These are phyloP conservation scores for Cutaneotrichosporon sp. DNA, from an alignment of 1,284 basidiomycete species.

Conservation along the genomic window DNA sequence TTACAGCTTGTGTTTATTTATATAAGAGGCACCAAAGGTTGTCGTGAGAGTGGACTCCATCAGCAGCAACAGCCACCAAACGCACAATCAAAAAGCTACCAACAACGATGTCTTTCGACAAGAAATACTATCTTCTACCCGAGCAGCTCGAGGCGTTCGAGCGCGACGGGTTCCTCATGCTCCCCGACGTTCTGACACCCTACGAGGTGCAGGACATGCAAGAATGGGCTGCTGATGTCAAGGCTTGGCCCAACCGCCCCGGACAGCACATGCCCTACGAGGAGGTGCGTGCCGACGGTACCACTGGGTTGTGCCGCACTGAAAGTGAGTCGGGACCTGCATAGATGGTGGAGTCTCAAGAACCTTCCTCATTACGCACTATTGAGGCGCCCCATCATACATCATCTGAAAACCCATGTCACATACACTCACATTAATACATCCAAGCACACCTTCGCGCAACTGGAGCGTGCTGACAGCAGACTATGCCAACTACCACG, in stretches of 20 bases:
- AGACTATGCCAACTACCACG: constrained; percentile 35
- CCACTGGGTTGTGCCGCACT: constrained; percentile 31
- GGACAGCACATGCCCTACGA: constrained; percentile 40
- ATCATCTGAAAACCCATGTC: too few species aligned
- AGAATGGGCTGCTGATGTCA: constrained; percentile 33
- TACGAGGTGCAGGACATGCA: constrained; percentile 24
- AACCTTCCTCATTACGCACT: too few species aligned
- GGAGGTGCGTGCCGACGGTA: constrained; percentile 30
- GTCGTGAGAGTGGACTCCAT: too few species aligned
- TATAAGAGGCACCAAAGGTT: too few species aligned
- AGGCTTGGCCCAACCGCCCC: constrained; percentile 29
- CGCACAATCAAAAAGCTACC: not conserved
- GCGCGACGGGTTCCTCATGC: constrained; percentile 28
- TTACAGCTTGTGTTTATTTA: too few species aligned
- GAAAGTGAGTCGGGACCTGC: constrained; percentile 39
- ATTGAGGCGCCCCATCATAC: too few species aligned
- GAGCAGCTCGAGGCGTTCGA: constrained; percentile 21
- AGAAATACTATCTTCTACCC: constrained; percentile 17
- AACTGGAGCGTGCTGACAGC: too few species aligned
- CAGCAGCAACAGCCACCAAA: not conserved
- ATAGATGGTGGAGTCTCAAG: too few species aligned
- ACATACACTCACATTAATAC: too few species aligned
- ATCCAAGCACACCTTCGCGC: too few species aligned
- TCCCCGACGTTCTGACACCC: constrained; percentile 22
- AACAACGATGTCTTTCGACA: constrained; percentile 11